These are phyloP conservation scores for Penicillium flavigenum DNA, from an alignment of 495 filamentous ascomycete species.

Conservation along the genomic window DNA sequence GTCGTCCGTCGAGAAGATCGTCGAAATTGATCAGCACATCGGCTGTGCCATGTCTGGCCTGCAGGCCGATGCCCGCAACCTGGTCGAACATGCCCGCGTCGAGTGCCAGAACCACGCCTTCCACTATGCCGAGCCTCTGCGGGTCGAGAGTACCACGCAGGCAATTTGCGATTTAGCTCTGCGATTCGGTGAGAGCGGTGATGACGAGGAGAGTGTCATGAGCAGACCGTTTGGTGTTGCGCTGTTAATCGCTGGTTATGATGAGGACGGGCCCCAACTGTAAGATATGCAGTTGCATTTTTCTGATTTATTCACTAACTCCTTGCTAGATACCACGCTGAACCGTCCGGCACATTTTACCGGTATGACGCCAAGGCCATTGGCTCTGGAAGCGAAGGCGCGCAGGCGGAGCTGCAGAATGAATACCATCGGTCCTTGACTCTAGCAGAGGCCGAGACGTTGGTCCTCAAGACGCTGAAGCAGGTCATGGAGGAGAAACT, in stretches of 20 bases:
- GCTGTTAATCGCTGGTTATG: slow-evolving; percentile 91
- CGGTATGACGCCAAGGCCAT: slow-evolving; percentile 99
- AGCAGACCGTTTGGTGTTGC: slow-evolving; percentile 94
- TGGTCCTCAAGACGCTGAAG: slow-evolving; percentile 97
- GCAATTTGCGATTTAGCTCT: slow-evolving; percentile 97
- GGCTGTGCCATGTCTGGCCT: slow-evolving; percentile 98
- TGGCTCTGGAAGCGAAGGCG: slow-evolving; percentile 92
- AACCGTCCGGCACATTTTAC: slow-evolving; percentile 97
- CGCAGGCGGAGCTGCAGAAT: slow-evolving; percentile 96
- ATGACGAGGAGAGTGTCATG: slow-evolving; percentile 99
- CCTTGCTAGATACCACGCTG: slow-evolving; percentile 77
- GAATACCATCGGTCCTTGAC: slow-evolving; percentile 98
- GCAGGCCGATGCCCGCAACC: slow-evolving; percentile 92
- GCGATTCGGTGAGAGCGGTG: slow-evolving; percentile 94
- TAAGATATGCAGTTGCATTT: slow-evolving; percentile 38
- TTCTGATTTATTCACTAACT: slow-evolving; percentile 1
- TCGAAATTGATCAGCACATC: slow-evolving; percentile 97
- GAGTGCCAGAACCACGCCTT: slow-evolving; percentile 96
- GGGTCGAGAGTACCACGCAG: slow-evolving; percentile 97
- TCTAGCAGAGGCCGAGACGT: slow-evolving; percentile 85
- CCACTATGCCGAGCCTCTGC: slow-evolving; percentile 90
- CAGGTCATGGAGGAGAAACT: slow-evolving; percentile 99
- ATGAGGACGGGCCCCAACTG: slow-evolving; percentile 95
- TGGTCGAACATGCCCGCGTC: slow-evolving; percentile 97
- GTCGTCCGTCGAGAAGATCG: slow-evolving; percentile 97